phyloP scores from a whole-genome alignment of 306 rosid species.

The Spatholobus suberectus region DNA sequence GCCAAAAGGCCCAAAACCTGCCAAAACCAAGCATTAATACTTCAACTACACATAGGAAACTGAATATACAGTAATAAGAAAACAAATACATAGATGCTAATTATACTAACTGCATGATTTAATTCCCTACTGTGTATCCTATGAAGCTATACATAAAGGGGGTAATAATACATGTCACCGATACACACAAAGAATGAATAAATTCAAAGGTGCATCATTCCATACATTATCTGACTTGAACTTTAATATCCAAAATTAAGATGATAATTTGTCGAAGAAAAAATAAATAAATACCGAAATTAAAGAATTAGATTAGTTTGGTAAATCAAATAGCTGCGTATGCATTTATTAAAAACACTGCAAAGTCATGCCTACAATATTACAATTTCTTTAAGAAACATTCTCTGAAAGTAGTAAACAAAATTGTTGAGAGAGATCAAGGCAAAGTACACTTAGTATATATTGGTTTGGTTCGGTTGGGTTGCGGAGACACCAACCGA shows the following conservation, averaged over 20 bases:
- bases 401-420: background rate
- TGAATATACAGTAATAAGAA: background rate
- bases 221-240: conserved; percentile 15
- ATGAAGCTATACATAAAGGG: background rate
- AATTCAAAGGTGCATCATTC: background rate
- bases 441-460: too few species aligned
- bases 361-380: background rate
- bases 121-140: background rate
- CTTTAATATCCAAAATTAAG: conserved; percentile 7
- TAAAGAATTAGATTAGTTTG: background rate
- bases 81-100: background rate
- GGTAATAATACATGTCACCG: background rate
- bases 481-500: too few species aligned
- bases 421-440: conserved; percentile 33
- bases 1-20: too few species aligned
- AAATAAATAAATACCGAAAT: background rate
- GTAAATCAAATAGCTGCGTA: background rate
- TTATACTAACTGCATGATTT: background rate
- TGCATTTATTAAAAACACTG: background rate
- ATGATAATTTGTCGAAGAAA: background rate
- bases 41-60: background rate
- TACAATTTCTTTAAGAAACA: conserved; percentile 15
- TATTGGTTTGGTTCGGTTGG: too few species aligned
- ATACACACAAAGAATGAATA: background rate
- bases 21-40: too few species aligned